Evolutionary conservation across 1,284 basidiomycete genomes (phyloP).

Genomic region (Neonothopanus nambi): DNA sequence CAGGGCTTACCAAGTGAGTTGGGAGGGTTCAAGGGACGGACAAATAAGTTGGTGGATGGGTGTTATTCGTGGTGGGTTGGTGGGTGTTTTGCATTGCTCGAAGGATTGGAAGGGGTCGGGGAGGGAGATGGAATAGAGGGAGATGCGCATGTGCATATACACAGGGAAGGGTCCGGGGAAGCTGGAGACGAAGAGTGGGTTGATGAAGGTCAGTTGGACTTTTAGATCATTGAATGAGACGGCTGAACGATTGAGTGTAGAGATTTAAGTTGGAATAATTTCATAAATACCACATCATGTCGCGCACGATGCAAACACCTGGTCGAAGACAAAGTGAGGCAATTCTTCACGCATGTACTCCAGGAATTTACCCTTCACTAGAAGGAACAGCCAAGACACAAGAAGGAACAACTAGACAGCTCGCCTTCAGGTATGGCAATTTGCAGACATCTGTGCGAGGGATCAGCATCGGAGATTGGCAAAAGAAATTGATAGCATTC

Average conservation of each 20-base stretch:
- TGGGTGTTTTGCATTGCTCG: constrained; percentile 83
- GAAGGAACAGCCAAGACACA: no score
- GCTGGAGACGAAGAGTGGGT: constrained; percentile 58
- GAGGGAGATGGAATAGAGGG: constrained; percentile 21
- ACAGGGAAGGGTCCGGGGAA: constrained; percentile 28
- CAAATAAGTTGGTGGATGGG: no score
- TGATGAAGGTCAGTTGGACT: constrained; percentile 56
- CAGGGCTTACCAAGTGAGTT: no score
- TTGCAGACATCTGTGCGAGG: no score
- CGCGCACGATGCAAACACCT: constrained; percentile 3
- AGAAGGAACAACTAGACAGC: no score
- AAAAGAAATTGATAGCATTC: no score
- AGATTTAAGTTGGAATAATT: no score
- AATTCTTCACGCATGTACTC: constrained; percentile 70
- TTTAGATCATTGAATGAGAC: constrained; percentile 28
- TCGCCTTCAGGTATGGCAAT: no score
- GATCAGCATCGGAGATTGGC: no score
- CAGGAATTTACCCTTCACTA: constrained; percentile 87
- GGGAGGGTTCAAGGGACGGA: no score
- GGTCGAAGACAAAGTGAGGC: no score
- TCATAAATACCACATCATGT: no score
- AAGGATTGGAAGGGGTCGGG: constrained; percentile 57
- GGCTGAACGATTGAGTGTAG: neutral
- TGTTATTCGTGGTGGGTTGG: constrained; percentile 99
- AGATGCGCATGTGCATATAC: constrained; percentile 19